A percentile compares a stretch with the other conserved stretches of the same genome.
These are phyloP conservation scores for Lactifluus subvellereus DNA, from an alignment of 768 basidiomycete genomes.

Conservation along the genomic window DNA sequence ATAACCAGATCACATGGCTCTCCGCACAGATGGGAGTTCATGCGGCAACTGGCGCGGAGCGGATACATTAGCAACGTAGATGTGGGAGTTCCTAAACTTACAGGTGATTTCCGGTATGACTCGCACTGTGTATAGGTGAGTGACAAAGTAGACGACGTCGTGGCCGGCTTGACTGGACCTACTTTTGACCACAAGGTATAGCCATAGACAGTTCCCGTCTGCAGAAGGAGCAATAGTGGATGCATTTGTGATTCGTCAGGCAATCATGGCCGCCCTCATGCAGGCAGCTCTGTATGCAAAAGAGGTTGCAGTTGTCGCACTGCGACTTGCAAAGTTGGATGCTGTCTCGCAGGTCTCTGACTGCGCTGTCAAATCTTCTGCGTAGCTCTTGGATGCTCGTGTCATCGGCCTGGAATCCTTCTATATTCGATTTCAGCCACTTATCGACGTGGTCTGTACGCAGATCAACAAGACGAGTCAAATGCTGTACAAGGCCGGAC, in stretches of 20 bases:
- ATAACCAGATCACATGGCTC: background rate
- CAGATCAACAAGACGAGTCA: conserved; percentile 37
- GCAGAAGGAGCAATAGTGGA: conserved; percentile 19
- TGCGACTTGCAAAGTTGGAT: conserved; percentile 46
- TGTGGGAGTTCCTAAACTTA: too few relatives aligned
- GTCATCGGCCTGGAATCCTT: conserved; percentile 41
- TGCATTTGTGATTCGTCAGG: conserved; percentile 44
- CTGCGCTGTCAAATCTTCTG: conserved; percentile 38
- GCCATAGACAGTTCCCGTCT: conserved; percentile 29
- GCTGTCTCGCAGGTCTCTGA: conserved; percentile 41
- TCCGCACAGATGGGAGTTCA: background rate
- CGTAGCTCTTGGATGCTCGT: conserved; percentile 44
- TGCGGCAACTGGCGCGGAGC: background rate
- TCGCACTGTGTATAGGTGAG: too few relatives aligned
- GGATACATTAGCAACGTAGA: too few relatives aligned
- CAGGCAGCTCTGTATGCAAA: conserved; percentile 41
- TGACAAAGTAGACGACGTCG: too few relatives aligned
- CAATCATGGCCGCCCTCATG: conserved; percentile 49
- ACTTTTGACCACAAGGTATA: too few relatives aligned
- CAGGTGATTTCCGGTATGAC: too few relatives aligned
- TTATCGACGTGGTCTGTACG: conserved; percentile 30
- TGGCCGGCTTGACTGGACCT: too few relatives aligned
- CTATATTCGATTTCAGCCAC: conserved; percentile 42
- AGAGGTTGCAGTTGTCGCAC: conserved; percentile 44
- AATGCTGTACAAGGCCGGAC: conserved; percentile 33